Conservation (phyloP, 2,329 filamentous ascomycete genomes). For the Orbilia blumenaviensis region DNA sequence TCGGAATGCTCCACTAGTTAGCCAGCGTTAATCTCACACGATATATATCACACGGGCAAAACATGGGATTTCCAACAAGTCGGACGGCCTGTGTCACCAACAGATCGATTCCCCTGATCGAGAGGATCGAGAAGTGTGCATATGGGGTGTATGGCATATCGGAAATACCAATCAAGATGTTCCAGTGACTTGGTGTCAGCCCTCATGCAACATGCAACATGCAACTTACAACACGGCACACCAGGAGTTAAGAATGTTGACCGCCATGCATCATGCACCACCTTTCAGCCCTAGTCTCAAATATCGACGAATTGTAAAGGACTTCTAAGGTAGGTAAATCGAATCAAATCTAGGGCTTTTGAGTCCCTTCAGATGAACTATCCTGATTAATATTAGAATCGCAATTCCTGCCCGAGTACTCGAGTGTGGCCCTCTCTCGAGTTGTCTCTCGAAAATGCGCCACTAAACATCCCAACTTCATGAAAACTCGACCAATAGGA, state of each 20-base stretch:
- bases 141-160: slow-evolving; percentile 1
- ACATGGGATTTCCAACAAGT: slow-evolving; percentile 18
- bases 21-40: no score
- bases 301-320: neutral
- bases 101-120: neutral
- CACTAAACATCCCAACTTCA: neutral
- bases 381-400: neutral
- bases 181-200: neutral
- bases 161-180: neutral
- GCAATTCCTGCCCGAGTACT: neutral
- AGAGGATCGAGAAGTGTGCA: slow-evolving; percentile 30
- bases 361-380: neutral
- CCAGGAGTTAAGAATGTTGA: slow-evolving; percentile 28
- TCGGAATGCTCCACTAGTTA: slow-evolving; percentile 8
- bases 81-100: slow-evolving; percentile 6
- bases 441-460: slow-evolving; percentile 1
- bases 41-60: neutral
- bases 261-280: slow-evolving; percentile 13
- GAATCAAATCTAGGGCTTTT: neutral
- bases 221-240: neutral
- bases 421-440: neutral
- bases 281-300: slow-evolving; percentile 10
- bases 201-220: no score
- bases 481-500: slow-evolving; percentile 22
- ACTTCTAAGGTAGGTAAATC: neutral